Evolutionary conservation across 495 filamentous ascomycete genomes (phyloP), one percentile per base, ranked within the genome.

Genomic region (Tuber brumale): DNA sequence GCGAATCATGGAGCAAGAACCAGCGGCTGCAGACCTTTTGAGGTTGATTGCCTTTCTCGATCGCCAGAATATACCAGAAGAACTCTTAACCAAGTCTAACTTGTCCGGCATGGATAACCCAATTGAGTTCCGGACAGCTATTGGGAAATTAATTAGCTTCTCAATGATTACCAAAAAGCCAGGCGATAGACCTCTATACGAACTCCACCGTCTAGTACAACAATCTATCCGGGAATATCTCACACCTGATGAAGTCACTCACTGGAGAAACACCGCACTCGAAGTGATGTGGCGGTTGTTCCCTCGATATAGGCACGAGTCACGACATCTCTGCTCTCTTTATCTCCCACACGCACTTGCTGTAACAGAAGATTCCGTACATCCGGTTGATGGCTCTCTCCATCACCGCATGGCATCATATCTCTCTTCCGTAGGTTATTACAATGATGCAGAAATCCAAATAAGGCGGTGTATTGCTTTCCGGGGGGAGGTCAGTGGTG

Each of bases 11-110:
- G n/a, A n/a, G n/a, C n/a, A n/a, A n/a, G n/a, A n/a, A n/a, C n/a
- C n/a, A n/a, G n/a, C n/a, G n/a, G n/a, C n/a, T n/a, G n/a, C n/a
- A n/a, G n/a, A n/a, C n/a, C n/a, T n/a, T n/a, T n/a, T n/a, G n/a
- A n/a, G n/a, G n/a, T n/a, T n/a, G n/a, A n/a, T n/a, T n/a, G n/a
- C n/a, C n/a, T n/a, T n/a, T n/a, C n/a, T n/a, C n/a, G n/a, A n/a
- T n/a, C n/a, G n/a, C n/a, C n/a, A n/a, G n/a, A n/a, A n/a, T n/a
- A n/a, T n/a, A n/a, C n/a, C n/a, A n/a, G n/a, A n/a, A 86, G 72
- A 82, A 85, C 41, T 79, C 19, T 18, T 81, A 46, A 76, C 39
- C 5, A 42, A 48, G 44, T 61, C 48, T 43, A 66, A 66, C 10
- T n/a, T 74, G 31, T 37, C 35, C 41, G 72, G 48, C 16, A 51